Evolutionary conservation across 345 rosid genomes (phyloP).

Genomic region (Salix brachista): DNA sequence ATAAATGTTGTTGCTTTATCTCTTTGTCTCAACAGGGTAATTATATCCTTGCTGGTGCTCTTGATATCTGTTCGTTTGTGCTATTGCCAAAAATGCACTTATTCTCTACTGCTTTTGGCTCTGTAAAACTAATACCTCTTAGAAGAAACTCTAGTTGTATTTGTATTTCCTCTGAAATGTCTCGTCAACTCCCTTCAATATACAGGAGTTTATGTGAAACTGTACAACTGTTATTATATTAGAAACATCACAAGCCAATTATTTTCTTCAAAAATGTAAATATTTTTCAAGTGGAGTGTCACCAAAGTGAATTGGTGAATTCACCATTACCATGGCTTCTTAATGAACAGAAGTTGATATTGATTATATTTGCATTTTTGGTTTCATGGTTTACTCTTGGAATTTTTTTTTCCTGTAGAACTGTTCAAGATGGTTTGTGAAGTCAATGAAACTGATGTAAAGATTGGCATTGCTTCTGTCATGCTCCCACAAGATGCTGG

Average conservation of each 20-base stretch:
- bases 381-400: constrained; percentile 14
- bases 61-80: neutral
- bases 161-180: neutral
- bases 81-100: neutral
- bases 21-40: neutral
- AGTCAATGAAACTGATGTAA: constrained; percentile 57
- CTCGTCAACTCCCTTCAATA: neutral
- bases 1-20: neutral
- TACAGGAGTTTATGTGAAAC: neutral
- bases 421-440: constrained; percentile 98
- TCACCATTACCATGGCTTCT: neutral
- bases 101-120: neutral
- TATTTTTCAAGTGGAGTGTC: neutral
- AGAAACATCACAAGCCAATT: neutral
- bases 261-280: neutral
- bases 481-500: constrained; percentile 99
- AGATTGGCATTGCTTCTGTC: constrained; percentile 69
- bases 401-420: constrained; percentile 41
- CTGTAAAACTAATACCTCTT: neutral
- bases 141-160: neutral
- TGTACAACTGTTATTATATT: neutral
- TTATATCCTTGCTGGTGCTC: neutral
- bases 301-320: neutral
- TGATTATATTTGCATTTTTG: neutral
- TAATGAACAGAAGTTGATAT: neutral